A percentile compares a stretch with the other conserved stretches of the same genome.
phyloP scores from a whole-genome alignment of 768 basidiomycete genomes.

The Thelephora aurantiotincta region DNA sequence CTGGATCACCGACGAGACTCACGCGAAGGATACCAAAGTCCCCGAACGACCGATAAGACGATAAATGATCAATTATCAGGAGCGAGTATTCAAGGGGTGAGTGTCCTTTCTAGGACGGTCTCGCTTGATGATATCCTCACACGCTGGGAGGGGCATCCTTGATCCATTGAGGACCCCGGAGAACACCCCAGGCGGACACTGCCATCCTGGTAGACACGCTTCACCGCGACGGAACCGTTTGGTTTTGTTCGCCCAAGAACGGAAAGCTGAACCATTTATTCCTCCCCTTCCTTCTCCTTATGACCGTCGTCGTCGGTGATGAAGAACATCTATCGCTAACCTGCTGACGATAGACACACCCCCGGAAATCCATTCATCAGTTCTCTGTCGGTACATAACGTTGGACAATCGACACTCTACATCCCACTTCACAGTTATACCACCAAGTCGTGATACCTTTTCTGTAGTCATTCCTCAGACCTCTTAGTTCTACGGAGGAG shows the following conservation, averaged over 20 bases:
- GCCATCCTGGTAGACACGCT: neutral
- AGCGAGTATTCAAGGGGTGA: neutral
- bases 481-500: too few relatives aligned
- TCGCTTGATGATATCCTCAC: neutral
- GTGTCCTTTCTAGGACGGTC: neutral
- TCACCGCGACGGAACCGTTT: neutral
- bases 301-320: too few relatives aligned
- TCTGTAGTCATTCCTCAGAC: too few relatives aligned
- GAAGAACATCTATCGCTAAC: too few relatives aligned
- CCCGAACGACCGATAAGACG: neutral
- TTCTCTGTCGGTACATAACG: too few relatives aligned
- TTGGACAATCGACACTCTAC: too few relatives aligned
- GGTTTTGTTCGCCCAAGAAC: neutral
- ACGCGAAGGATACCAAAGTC: slow-evolving; percentile 4
- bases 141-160: neutral
- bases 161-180: neutral
- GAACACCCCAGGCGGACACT: neutral
- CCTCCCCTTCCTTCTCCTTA: too few relatives aligned
- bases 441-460: too few relatives aligned
- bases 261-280: neutral
- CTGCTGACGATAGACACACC: too few relatives aligned
- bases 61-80: neutral
- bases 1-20: slow-evolving; percentile 8
- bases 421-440: too few relatives aligned
- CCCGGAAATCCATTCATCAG: too few relatives aligned